phyloP scores from a whole-genome alignment of 2,329 filamentous ascomycete species.

The Nigrospora osmanthi region DNA sequence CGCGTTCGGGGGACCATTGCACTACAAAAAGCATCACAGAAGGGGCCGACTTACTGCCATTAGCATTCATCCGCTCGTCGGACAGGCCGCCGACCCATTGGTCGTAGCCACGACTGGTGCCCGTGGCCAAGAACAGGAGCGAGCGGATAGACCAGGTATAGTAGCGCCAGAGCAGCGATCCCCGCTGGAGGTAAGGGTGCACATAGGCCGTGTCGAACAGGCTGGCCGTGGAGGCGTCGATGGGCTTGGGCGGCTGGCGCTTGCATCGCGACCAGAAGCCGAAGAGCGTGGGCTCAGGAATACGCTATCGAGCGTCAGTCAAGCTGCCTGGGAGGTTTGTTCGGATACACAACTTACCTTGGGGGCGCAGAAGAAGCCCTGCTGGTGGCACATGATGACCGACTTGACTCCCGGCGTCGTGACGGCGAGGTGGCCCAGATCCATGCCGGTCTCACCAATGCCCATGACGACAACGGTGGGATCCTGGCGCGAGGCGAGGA shows the following conservation, averaged over 20 bases:
- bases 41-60: background rate
- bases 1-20: background rate
- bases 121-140: conserved; percentile 26
- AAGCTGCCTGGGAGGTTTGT: background rate
- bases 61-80: conserved; percentile 6
- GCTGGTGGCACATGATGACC: conserved; percentile 34
- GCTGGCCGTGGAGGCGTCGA: conserved; percentile 37
- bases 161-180: conserved; percentile 32
- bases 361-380: conserved; percentile 36
- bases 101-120: conserved; percentile 12
- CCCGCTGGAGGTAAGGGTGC: conserved; percentile 35
- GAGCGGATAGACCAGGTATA: conserved; percentile 37
- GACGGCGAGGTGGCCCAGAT: conserved; percentile 34
- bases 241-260: conserved; percentile 31
- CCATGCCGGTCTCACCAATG: conserved; percentile 37
- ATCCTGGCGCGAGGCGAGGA: conserved; percentile 17
- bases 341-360: conserved; percentile 21
- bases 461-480: conserved; percentile 34
- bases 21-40: background rate
- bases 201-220: conserved; percentile 44
- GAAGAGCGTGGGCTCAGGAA: conserved; percentile 11
- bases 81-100: conserved; percentile 36
- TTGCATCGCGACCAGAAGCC: conserved; percentile 8
- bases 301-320: background rate
- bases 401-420: conserved; percentile 28